Conservation (phyloP, 306 rosid species). For the Fagus crenata region DNA sequence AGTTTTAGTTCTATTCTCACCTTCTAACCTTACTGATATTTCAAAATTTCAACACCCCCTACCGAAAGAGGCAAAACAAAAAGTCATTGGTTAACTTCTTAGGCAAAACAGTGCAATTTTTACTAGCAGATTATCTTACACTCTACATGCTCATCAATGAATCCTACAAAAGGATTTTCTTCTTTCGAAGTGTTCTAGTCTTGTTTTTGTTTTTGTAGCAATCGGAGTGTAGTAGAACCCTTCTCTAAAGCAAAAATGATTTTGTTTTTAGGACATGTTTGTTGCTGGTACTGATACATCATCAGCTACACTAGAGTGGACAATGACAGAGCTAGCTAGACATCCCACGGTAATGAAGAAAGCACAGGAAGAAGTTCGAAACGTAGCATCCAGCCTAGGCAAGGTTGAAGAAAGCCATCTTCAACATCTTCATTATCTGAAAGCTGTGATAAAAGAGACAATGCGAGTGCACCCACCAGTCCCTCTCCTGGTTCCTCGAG, state of each 20-base stretch:
- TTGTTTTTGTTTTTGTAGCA: neutral
- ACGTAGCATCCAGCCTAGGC: neutral
- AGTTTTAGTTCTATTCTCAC: too few species aligned
- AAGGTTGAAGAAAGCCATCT: conserved; percentile 32
- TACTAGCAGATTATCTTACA: too few species aligned
- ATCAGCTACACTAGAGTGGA: conserved; percentile 31
- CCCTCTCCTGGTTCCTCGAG: conserved; percentile 45
- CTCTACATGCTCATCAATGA: too few species aligned
- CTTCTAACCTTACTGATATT: too few species aligned
- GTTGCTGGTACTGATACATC: conserved; percentile 40
- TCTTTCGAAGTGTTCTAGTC: neutral
- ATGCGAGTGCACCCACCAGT: conserved; percentile 39
- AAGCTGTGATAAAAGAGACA: conserved; percentile 41
- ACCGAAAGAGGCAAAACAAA: too few species aligned
- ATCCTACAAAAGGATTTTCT: too few species aligned
- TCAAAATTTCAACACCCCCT: too few species aligned
- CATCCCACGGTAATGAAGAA: conserved; percentile 30
- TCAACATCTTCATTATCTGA: conserved; percentile 28
- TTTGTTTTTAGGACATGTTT: conserved; percentile 34
- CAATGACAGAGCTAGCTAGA: conserved; percentile 30
- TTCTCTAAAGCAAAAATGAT: neutral
- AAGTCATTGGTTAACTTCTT: too few species aligned
- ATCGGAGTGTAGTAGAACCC: too few species aligned
- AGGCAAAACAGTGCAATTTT: too few species aligned
- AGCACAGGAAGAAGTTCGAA: conserved; percentile 35